Base-by-base conservation (phyloP, 768 basidiomycete species). In the Russula virescens region DNA sequence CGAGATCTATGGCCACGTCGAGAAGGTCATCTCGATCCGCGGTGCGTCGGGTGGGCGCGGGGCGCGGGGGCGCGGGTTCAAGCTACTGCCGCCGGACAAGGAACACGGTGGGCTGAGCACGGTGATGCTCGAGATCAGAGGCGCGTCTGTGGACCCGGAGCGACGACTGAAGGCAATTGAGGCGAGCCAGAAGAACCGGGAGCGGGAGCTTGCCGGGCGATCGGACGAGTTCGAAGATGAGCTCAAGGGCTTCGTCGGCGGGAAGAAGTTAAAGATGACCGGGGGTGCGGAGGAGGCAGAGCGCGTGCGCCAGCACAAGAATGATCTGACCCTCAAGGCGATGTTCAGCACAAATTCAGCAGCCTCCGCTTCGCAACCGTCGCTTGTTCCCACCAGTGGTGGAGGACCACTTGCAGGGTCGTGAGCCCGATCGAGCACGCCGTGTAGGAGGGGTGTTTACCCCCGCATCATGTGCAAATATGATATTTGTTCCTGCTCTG, bases 211-310 rank as follows among this genome's bases (percentile, higher is more conserved):
- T 21, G 85, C 85, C 23, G 78, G 73, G 52, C 80, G 83, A 61
- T 81, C 87, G 48, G 93, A 97, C 73, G 93, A 91, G 67, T 85
- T 98, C 74, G 83, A 92, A 68, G 78, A 80, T 16, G 96, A 98
- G 77, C 71, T 99, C 68, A 74, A 76, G 49, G 92, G 89, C 5
- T 98, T 98, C 74, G 94, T 99, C 56, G 81, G 77, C 5, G 84
- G 86, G 64, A 90, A 89, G 80, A 94, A 89, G 77, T 75, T 99
- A 73, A 91, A 85, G 80, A 88, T 94, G 90, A 99, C 95, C 19
- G 96, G 95, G 28, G 95, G 94, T 16, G 89, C 92, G 25, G 92
- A 95, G 73, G 93, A 96, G 76, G 82, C 78, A 25, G 96, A 99
- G 76, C 80, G 96, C 60, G 81, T 95, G 68, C 79, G 95, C 68